A percentile compares a stretch with the other conserved stretches of the same genome.
Evolutionary conservation across 352 stramenopile species (phyloP).

Genomic region (Blastocystis hominis): DNA sequence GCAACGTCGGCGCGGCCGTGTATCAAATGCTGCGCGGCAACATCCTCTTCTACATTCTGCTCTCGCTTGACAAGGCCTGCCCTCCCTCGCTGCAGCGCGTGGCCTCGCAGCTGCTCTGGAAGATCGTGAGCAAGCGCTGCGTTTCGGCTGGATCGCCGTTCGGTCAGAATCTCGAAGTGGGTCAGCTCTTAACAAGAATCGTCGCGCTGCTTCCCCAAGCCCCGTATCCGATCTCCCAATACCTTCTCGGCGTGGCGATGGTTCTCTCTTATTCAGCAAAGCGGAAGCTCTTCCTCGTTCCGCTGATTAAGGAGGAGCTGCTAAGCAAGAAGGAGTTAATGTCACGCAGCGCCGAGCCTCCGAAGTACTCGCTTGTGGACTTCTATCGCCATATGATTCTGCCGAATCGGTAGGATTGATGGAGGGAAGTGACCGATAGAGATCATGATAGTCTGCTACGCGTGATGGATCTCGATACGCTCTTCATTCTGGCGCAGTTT

Average conservation of each 20-base stretch:
- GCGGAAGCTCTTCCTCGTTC: neutral
- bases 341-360: neutral
- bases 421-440: neutral
- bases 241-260: neutral
- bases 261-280: neutral
- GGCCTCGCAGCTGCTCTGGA: constrained; percentile 17
- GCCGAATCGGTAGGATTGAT: neutral
- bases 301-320: neutral
- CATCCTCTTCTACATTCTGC: constrained; percentile 22
- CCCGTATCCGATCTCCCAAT: too few relatives aligned
- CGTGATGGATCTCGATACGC: neutral
- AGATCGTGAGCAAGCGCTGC: neutral
- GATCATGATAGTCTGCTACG: neutral
- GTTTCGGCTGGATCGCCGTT: neutral
- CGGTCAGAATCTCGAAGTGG: neutral
- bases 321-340: neutral
- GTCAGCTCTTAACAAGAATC: neutral
- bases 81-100: neutral
- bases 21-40: constrained; percentile 11
- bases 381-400: neutral
- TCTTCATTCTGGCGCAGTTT: neutral
- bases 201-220: too few relatives aligned
- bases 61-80: neutral
- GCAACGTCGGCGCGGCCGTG: neutral
- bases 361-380: neutral